These are phyloP conservation scores for Camelina hispida DNA, from an alignment of 345 rosid genomes.

Conservation along the genomic window DNA sequence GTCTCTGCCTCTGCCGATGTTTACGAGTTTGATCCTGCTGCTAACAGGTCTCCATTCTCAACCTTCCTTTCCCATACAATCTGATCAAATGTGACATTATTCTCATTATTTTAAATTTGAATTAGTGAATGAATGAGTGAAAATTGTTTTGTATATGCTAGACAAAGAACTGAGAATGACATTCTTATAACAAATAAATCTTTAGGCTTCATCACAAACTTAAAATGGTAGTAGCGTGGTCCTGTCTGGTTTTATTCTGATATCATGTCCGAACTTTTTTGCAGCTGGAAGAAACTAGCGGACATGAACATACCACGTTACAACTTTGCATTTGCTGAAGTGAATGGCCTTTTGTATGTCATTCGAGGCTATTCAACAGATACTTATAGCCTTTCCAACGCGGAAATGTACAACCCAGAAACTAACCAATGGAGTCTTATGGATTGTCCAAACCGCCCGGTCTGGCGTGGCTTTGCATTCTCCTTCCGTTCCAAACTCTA, in stretches of 20 bases:
- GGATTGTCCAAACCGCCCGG: slow-evolving; percentile 72
- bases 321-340: slow-evolving; percentile 84
- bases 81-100: slow-evolving; percentile 10
- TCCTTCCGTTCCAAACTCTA: slow-evolving; percentile 74
- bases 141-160: no score
- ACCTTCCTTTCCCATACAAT: neutral
- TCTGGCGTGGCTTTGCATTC: slow-evolving; percentile 85
- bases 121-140: neutral
- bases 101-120: neutral
- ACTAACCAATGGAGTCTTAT: slow-evolving; percentile 65
- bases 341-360: slow-evolving; percentile 71
- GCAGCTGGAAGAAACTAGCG: slow-evolving; percentile 81
- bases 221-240: neutral
- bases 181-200: neutral
- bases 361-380: slow-evolving; percentile 73
- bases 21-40: slow-evolving; percentile 72
- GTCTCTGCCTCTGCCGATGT: slow-evolving; percentile 66
- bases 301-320: slow-evolving; percentile 75
- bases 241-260: neutral
- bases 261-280: slow-evolving; percentile 23
- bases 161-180: neutral
- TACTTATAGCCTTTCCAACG: slow-evolving; percentile 68
- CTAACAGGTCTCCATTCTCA: slow-evolving; percentile 68
- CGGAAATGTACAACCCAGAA: slow-evolving; percentile 69
- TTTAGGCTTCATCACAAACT: neutral